phyloP scores from a whole-genome alignment of 495 filamentous ascomycete species.

The Penicillium manginii region DNA sequence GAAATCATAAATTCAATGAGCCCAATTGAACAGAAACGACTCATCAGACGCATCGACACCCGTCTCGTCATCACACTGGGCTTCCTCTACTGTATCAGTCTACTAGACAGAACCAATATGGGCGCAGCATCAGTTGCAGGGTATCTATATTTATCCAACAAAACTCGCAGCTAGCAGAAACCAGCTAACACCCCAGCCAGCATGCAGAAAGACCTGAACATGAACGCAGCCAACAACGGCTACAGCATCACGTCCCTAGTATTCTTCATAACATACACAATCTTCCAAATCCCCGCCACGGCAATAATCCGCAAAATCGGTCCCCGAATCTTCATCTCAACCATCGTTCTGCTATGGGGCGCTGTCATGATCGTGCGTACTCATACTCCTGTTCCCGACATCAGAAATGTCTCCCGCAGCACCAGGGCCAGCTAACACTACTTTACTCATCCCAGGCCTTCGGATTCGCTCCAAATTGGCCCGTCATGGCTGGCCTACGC shows the following conservation, averaged over 20 bases:
- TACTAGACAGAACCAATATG: conserved; percentile 12
- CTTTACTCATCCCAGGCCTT: neutral
- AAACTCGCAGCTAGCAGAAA: neutral
- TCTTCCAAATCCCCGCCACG: conserved; percentile 34
- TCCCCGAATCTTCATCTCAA: conserved; percentile 50
- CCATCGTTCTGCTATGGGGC: neutral
- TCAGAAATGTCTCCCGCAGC: neutral
- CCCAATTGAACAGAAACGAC: conserved; percentile 10
- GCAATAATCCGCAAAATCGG: conserved; percentile 58
- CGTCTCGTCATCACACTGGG: conserved; percentile 13
- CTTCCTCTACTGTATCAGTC: conserved; percentile 12
- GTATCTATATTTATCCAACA: too few species aligned
- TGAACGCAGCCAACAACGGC: conserved; percentile 13
- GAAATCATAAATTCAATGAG: conserved; percentile 9
- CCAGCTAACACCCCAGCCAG: neutral
- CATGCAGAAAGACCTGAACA: conserved; percentile 12
- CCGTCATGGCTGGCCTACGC: neutral
- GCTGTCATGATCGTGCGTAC: neutral
- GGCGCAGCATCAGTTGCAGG: conserved; percentile 12
- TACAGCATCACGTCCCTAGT: conserved; percentile 12
- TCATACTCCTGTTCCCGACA: neutral
- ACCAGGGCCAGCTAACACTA: too few species aligned
- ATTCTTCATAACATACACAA: conserved; percentile 22
- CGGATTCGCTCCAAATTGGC: neutral
- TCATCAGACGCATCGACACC: conserved; percentile 12